A percentile compares a stretch with the other conserved stretches of the same genome.
Evolutionary conservation across 2,329 filamentous ascomycete genomes (phyloP).

Genomic region (Graphiopsis chlorocephala): DNA sequence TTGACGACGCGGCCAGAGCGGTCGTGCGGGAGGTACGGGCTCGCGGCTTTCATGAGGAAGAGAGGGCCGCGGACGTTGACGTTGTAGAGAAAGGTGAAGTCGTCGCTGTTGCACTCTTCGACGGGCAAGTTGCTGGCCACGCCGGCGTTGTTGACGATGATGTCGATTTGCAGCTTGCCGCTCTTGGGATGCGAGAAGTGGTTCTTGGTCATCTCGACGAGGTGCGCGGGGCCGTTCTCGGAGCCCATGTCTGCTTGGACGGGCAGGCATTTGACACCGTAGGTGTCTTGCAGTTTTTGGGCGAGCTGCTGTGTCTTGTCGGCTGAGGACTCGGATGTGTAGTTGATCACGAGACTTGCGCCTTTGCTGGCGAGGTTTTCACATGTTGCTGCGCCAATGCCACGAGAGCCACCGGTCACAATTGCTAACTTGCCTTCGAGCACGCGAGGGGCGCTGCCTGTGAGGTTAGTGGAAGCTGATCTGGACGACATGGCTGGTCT

Average conservation of each 20-base stretch:
- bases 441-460: constrained; percentile 30
- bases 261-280: constrained; percentile 59
- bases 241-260: constrained; percentile 71
- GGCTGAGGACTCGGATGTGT: constrained; percentile 63
- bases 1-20: constrained; percentile 65
- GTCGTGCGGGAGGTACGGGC: constrained; percentile 67
- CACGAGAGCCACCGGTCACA: constrained; percentile 75
- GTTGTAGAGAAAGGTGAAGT: constrained; percentile 71
- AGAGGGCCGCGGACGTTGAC: constrained; percentile 82
- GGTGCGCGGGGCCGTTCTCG: constrained; percentile 56
- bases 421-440: constrained; percentile 73
- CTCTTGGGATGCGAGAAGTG: constrained; percentile 57
- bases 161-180: constrained; percentile 67
- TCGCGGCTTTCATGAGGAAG: constrained; percentile 70
- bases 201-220: constrained; percentile 59
- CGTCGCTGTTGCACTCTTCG: constrained; percentile 59
- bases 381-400: constrained; percentile 68
- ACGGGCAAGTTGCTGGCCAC: constrained; percentile 62
- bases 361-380: constrained; percentile 72
- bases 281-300: constrained; percentile 51
- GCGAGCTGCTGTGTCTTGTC: constrained; percentile 54
- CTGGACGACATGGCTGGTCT: constrained; percentile 1
- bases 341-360: constrained; percentile 66
- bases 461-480: constrained; percentile 10
- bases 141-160: constrained; percentile 85